Evolutionary conservation across 2,329 filamentous ascomycete genomes (phyloP).

Genomic region (Stachybotrys chartarum): DNA sequence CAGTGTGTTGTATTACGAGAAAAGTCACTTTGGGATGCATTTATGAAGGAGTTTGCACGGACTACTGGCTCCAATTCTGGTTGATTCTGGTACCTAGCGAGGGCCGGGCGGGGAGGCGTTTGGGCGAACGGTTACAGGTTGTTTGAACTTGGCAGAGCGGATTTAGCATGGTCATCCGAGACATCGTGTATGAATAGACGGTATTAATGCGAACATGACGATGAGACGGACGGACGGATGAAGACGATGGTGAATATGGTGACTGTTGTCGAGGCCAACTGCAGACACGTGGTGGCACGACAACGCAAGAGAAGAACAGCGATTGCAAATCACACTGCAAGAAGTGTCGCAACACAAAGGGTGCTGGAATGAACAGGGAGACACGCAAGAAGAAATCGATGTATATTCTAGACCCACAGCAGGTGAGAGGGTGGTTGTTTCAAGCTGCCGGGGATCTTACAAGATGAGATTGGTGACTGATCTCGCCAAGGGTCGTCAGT

Average conservation of each 20-base stretch:
- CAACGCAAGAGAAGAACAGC: too few relatives aligned
- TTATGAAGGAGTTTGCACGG: neutral
- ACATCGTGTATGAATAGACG: neutral
- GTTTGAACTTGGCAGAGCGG: neutral
- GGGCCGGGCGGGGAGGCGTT: neutral
- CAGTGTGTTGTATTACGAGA: neutral
- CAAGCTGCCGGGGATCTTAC: too few relatives aligned
- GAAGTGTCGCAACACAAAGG: too few relatives aligned
- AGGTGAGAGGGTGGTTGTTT: too few relatives aligned
- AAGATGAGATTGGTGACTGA: too few relatives aligned
- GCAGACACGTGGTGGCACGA: too few relatives aligned
- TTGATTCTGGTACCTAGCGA: neutral
- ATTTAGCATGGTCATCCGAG: neutral
- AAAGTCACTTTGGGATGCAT: neutral
- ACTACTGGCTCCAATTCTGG: neutral
- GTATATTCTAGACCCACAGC: too few relatives aligned
- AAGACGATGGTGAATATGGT: neutral
- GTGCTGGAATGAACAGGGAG: too few relatives aligned
- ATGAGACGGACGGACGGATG: neutral
- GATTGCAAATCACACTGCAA: too few relatives aligned
- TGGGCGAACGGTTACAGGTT: neutral
- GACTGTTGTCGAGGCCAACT: too few relatives aligned
- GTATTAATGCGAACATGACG: neutral
- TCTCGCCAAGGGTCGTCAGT: too few relatives aligned
- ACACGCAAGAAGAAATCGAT: too few relatives aligned